Evolutionary conservation across 805 yeast genomes (phyloP), one percentile per base, ranked within the genome.

Genomic region (Cyberlindnera euphorbiiphila): DNA sequence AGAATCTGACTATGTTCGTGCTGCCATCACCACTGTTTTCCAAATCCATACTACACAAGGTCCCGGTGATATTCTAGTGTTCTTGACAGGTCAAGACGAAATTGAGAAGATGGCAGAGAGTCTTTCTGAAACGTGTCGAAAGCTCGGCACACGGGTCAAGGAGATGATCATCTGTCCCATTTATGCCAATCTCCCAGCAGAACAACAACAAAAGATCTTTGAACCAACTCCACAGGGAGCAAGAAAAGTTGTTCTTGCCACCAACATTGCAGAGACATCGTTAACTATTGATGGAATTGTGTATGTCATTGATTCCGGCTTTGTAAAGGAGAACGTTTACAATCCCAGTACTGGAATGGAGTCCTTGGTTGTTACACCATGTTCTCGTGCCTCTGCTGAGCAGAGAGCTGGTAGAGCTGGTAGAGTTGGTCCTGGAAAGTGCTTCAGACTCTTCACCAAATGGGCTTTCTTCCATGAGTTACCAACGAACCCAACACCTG

Each of bases 391-490:
- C 0, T 88, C 95, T 29, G 97, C 96, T 0, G 89, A 87, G 53
- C 98, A 93, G 63, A 71, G 98, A 54, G 89, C 96, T 1, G 98
- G 98, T 57, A 78, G 98, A 67, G 98, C 98, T 6, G 98, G 98
- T 28, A 81, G 98, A 67, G 88, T 95, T 7, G 89, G 95, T 1
- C 96, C 98, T 0, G 98, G 98, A 13, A 85, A 86, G 56, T 93
- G 98, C 61, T 93, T 83, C 54, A 60, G 99, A 25, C 64, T 93
- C 16, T 93, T 78, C 56, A 91, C 98, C 0, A 85, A 86, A 56
- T 72, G 83, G 73, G 79, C 93, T 0, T 93, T 76, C 50, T 68
- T 75, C 45, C 72, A 82, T 48, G 98, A 91, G 49, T 65, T 93
- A 56, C 81, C 82, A 9, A 67, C 74, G 3, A 81, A 80, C 54